Percentiles rank a stretch among this genome's conserved stretches.
Evolutionary conservation across 2,329 filamentous ascomycete genomes (phyloP).

Genomic region (Trichophyton mentagrophytes): DNA sequence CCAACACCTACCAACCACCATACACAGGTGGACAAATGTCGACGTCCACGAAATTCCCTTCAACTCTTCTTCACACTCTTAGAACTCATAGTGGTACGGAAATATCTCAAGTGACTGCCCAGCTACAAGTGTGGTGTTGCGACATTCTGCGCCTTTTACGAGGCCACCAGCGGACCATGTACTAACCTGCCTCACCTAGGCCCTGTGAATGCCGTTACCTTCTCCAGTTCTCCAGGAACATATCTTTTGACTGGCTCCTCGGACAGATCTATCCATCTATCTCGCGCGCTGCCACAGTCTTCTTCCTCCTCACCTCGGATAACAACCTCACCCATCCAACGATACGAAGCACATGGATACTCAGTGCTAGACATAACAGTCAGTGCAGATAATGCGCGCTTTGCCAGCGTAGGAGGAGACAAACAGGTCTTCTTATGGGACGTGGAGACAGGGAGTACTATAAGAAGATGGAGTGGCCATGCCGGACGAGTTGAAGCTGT

Average conservation of each 20-base stretch:
- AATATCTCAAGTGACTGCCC: not conserved
- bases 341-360: conserved; percentile 82
- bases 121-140: not conserved
- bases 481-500: conserved; percentile 64
- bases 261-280: conserved; percentile 74
- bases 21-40: conserved; percentile 17
- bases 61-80: conserved; percentile 29
- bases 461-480: conserved; percentile 62
- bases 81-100: conserved; percentile 33
- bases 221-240: conserved; percentile 58
- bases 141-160: not conserved
- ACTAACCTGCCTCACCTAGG: conserved; percentile 33
- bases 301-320: conserved; percentile 21
- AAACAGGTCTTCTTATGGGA: conserved; percentile 91
- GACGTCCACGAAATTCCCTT: conserved; percentile 24
- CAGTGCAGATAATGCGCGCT: conserved; percentile 61
- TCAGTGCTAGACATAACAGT: conserved; percentile 74
- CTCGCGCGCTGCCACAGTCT: conserved; percentile 47
- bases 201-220: conserved; percentile 58
- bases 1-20: not conserved
- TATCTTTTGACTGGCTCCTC: conserved; percentile 76
- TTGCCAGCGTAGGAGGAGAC: conserved; percentile 81
- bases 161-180: not conserved
- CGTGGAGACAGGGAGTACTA: conserved; percentile 64
- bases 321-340: conserved; percentile 56